These are phyloP conservation scores for Lecanicillium sp. DNA, from an alignment of 2,329 filamentous ascomycete genomes.

Conservation along the genomic window DNA sequence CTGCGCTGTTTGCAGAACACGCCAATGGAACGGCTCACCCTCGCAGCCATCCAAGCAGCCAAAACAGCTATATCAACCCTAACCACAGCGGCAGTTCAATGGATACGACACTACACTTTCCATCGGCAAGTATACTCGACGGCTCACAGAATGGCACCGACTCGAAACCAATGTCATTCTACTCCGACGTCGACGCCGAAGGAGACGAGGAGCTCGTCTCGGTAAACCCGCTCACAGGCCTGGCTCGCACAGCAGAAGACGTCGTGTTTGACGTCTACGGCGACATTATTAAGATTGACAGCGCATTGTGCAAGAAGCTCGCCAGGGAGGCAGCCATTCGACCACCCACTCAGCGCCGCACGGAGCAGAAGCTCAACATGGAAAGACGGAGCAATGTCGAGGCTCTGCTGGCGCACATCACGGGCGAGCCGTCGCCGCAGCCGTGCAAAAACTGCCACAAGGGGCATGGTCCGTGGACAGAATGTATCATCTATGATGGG, in stretches of 20 bases:
- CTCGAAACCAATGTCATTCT: neutral
- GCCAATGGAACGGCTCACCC: too few relatives aligned
- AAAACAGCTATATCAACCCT: too few relatives aligned
- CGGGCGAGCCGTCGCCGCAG: slow-evolving; percentile 37
- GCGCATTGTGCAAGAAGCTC: slow-evolving; percentile 46
- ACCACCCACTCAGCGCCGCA: slow-evolving; percentile 42
- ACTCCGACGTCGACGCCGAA: slow-evolving; percentile 1
- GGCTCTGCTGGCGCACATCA: slow-evolving; percentile 48
- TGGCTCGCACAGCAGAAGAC: slow-evolving; percentile 32
- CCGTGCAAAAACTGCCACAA: slow-evolving; percentile 54
- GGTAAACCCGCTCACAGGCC: neutral
- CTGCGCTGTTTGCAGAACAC: too few relatives aligned
- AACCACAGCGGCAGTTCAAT: too few relatives aligned
- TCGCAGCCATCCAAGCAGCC: too few relatives aligned
- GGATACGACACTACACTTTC: too few relatives aligned
- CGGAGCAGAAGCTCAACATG: slow-evolving; percentile 46
- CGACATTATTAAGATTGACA: slow-evolving; percentile 37
- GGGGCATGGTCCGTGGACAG: slow-evolving; percentile 50
- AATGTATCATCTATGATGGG: slow-evolving; percentile 50
- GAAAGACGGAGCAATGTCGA: slow-evolving; percentile 52
- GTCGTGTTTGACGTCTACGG: slow-evolving; percentile 41
- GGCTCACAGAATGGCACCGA: neutral
- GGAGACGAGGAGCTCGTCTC: too few relatives aligned
- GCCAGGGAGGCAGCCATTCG: slow-evolving; percentile 39
- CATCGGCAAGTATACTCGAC: neutral